These are phyloP conservation scores for Plasmodium adleri DNA, from an alignment of 169 alveolate genomes.

Conservation along the genomic window DNA sequence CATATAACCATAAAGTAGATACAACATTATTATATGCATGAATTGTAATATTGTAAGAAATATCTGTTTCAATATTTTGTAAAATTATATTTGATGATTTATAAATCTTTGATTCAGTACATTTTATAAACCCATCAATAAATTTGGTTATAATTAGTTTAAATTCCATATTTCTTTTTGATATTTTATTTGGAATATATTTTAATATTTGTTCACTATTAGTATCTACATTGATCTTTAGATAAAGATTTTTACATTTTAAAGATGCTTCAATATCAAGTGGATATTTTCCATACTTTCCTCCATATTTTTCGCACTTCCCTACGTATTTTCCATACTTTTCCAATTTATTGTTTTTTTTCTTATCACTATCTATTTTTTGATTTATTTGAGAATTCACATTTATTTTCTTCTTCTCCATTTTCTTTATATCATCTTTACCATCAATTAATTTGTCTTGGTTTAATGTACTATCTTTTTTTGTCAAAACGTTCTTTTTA, in stretches of 20 bases:
- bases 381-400: slow-evolving; percentile 2
- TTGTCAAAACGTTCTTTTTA: slow-evolving; percentile 9
- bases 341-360: not conserved
- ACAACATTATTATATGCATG: slow-evolving; percentile 42
- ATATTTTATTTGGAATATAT: slow-evolving; percentile 22
- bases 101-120: slow-evolving; percentile 67
- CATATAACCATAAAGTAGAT: slow-evolving; percentile 47
- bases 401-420: slow-evolving; percentile 17
- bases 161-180: slow-evolving; percentile 63
- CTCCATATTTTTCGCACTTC: too few relatives aligned
- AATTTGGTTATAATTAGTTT: slow-evolving; percentile 60
- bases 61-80: slow-evolving; percentile 70
- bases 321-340: too few relatives aligned
- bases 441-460: not conserved
- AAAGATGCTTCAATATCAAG: slow-evolving; percentile 47
- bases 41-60: slow-evolving; percentile 60
- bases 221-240: slow-evolving; percentile 67
- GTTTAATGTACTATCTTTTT: slow-evolving; percentile 7
- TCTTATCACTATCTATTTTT: slow-evolving; percentile 12
- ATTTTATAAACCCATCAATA: slow-evolving; percentile 58
- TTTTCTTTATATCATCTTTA: slow-evolving; percentile 18
- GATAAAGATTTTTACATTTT: slow-evolving; percentile 52
- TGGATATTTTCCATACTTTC: slow-evolving; percentile 31
- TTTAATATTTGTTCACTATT: slow-evolving; percentile 61
- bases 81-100: slow-evolving; percentile 70